A percentile compares a stretch with the other conserved stretches of the same genome.
Conservation (phyloP, 2,329 filamentous ascomycete species). For the Penicillium paneum region DNA sequence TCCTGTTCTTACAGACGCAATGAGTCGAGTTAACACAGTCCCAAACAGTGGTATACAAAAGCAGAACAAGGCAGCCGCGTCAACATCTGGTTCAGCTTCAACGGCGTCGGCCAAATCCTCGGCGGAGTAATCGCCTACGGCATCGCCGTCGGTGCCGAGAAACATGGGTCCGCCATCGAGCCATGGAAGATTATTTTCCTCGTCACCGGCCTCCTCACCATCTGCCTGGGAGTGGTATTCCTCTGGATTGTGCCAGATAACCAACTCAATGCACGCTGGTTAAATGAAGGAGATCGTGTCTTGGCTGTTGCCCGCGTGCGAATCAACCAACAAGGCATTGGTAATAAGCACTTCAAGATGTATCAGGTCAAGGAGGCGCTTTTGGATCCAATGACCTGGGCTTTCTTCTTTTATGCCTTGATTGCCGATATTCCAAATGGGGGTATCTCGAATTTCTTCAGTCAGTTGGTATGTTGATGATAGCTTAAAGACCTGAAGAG, state of each 20-base stretch:
- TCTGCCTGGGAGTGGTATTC: conserved; percentile 49
- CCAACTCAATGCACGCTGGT: conserved; percentile 59
- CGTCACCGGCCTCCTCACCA: conserved; percentile 53
- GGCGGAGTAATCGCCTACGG: conserved; percentile 63
- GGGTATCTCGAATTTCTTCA: conserved; percentile 61
- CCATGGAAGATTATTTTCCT: conserved; percentile 65
- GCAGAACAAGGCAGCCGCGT: conserved; percentile 62
- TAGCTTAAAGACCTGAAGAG: no score
- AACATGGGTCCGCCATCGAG: conserved; percentile 56
- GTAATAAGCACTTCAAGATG: conserved; percentile 66
- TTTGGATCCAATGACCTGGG: conserved; percentile 58
- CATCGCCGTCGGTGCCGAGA: conserved; percentile 55
- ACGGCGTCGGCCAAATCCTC: conserved; percentile 62
- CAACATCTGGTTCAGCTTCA: conserved; percentile 67
- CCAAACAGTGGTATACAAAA: conserved; percentile 64
- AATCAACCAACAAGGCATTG: conserved; percentile 71
- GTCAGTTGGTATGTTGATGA: conserved; percentile 45
- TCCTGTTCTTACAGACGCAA: no score
- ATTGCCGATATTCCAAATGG: conserved; percentile 58
- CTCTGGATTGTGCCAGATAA: conserved; percentile 57
- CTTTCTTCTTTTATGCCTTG: conserved; percentile 57
- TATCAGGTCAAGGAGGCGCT: conserved; percentile 62
- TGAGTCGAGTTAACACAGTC: not conserved
- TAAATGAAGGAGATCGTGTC: conserved; percentile 64
- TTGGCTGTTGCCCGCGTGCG: conserved; percentile 69